These are phyloP conservation scores for Melanomma pulvis-pyrius DNA, from an alignment of 495 filamentous ascomycete species.

Conservation along the genomic window DNA sequence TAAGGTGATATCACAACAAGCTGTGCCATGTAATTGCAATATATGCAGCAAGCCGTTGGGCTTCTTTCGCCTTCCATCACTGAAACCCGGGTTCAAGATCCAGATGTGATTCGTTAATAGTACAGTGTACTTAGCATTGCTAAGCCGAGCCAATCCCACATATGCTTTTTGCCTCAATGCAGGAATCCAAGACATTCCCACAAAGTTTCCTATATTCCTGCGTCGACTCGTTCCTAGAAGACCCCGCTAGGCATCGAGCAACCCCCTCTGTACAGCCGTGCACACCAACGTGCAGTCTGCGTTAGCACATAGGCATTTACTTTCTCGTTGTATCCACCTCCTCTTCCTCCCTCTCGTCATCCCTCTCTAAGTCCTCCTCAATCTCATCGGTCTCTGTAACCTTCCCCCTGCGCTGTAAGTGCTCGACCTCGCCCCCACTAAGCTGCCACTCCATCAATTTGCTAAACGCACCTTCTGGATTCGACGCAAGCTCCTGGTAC, in stretches of 20 bases:
- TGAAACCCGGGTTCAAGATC: background rate
- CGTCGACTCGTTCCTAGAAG: background rate
- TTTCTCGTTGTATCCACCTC: slow-evolving; percentile 4
- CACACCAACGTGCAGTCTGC: background rate
- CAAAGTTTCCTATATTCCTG: background rate
- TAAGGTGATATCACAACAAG: no score
- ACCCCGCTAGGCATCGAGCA: no score
- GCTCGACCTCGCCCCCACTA: slow-evolving; percentile 60
- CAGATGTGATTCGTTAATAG: background rate
- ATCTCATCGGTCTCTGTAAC: slow-evolving; percentile 48
- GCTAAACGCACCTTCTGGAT: slow-evolving; percentile 79
- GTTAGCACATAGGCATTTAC: background rate
- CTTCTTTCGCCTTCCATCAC: no score
- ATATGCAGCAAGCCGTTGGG: no score
- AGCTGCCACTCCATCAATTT: slow-evolving; percentile 99
- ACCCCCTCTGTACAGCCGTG: background rate
- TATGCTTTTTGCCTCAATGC: background rate
- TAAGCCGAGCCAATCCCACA: background rate
- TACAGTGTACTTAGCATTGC: background rate
- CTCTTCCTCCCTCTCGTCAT: slow-evolving; percentile 30
- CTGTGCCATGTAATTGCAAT: no score
- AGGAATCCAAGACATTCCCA: background rate
- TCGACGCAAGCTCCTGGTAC: slow-evolving; percentile 72
- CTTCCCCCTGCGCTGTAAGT: slow-evolving; percentile 9
- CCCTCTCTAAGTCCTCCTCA: slow-evolving; percentile 36